phyloP scores from a whole-genome alignment of 1,284 basidiomycete genomes.

The Tremellales sp. region DNA sequence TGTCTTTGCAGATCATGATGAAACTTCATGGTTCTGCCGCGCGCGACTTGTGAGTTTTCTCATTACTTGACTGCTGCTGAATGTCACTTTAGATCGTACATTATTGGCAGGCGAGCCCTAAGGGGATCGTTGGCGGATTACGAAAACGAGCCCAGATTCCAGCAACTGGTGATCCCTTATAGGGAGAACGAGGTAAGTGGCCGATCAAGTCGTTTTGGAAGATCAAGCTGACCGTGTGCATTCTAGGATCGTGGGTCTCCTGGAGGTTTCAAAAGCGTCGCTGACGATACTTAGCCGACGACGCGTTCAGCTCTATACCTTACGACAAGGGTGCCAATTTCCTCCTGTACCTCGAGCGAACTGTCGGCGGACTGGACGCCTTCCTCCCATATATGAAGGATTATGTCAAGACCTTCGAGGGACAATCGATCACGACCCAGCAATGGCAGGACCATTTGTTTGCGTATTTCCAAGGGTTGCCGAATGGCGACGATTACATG shows the following conservation, averaged over 20 bases:
- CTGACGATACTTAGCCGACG: conserved; percentile 57
- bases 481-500: conserved; percentile 61
- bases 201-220: background rate
- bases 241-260: conserved; percentile 25
- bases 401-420: conserved; percentile 50
- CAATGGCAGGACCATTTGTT: conserved; percentile 87
- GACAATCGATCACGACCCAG: conserved; percentile 79
- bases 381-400: conserved; percentile 75
- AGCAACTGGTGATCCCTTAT: conserved; percentile 80
- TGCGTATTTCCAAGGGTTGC: conserved; percentile 60
- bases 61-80: conserved; percentile 7
- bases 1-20: conserved; percentile 51
- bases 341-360: conserved; percentile 64
- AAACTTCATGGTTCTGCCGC: conserved; percentile 71
- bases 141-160: conserved; percentile 60
- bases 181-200: conserved; percentile 51
- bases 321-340: conserved; percentile 76
- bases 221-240: conserved; percentile 12
- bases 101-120: conserved; percentile 61
- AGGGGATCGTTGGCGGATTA: conserved; percentile 62
- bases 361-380: conserved; percentile 78
- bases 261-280: background rate
- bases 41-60: conserved; percentile 59
- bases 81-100: conserved; percentile 34
- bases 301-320: conserved; percentile 65